Base-by-base conservation (phyloP, 2,329 filamentous ascomycete genomes). In the Trichoderma citrinoviride region DNA sequence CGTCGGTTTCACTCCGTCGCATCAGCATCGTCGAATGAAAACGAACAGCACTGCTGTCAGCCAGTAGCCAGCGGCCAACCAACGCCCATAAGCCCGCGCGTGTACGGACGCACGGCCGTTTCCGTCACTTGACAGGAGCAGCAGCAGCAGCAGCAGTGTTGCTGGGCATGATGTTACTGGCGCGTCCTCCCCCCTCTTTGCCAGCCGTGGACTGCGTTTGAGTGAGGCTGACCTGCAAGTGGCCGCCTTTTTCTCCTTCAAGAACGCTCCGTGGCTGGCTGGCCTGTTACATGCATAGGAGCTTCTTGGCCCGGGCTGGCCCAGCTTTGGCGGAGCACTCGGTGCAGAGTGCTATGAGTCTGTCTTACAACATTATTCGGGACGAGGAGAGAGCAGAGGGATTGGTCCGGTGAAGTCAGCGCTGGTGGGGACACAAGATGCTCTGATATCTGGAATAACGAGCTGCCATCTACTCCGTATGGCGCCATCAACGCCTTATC, bases 181-280 rank as follows among this genome's bases (percentile, higher is more conserved):
- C 46, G 41, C 61, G 23, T 23, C 41, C 21, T 55, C 21, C 25
- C 52, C 33, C 41, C 58, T 43, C 7, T 57, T 52, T 37, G 15
- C 23, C 29, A 55, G 21, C 37, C 5, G 21, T 23, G 60, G 62
- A 64, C 15, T 41, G 17, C n/a, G 40, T 37, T 25, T 29, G 21
- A 47, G 50, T 25, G 52, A 63, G 61, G 61, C 41, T 56, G 41
- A 47, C 43, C 41, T 63, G 50, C 52, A 49, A 43, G 62, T 33
- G 19, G 54, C 33, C 37, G 14, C 62, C 40, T 43, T 47, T 37
- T 52, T 1, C 43, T 47, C 54, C 21, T 61, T 10, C 50, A 46
- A 43, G 44, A 27, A 23, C 58, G 19, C 41, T 47, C 46, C 23
- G 64, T 63, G 57, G 64, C 52, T 63, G 50, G 64, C 57, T 66